Evolutionary conservation across 345 rosid species (phyloP).

Genomic region (Crucihimalaya himalaica): DNA sequence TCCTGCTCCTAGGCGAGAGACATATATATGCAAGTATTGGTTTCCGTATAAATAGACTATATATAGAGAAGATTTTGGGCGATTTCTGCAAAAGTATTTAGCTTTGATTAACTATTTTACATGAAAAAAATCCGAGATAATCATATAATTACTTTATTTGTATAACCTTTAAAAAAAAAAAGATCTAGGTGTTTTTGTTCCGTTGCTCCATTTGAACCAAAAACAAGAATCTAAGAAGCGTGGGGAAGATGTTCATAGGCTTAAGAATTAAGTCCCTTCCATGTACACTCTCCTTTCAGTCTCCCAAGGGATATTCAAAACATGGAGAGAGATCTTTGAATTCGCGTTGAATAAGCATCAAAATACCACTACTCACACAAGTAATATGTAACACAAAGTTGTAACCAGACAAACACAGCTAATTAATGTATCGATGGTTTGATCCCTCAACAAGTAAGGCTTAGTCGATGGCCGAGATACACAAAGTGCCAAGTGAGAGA

Average conservation of each 20-base stretch:
- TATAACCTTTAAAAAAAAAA: too few relatives aligned
- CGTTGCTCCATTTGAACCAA: neutral
- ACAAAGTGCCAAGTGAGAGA: conserved; percentile 70
- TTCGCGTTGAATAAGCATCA: neutral
- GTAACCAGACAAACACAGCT: neutral
- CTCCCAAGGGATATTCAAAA: neutral
- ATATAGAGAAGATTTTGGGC: too few relatives aligned
- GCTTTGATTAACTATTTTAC: too few relatives aligned
- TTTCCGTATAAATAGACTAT: too few relatives aligned
- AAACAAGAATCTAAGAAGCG: neutral
- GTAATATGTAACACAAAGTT: neutral
- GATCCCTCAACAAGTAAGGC: conserved; percentile 33
- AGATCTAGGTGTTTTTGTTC: too few relatives aligned
- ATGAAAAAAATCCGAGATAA: too few relatives aligned
- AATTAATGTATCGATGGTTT: neutral
- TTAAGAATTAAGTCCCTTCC: neutral
- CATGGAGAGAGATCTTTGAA: neutral
- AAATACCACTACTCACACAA: neutral
- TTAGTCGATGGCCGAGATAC: conserved; percentile 53
- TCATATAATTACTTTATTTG: too few relatives aligned
- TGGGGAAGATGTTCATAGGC: neutral
- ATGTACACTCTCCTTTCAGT: neutral
- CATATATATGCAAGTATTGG: too few relatives aligned
- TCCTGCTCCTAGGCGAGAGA: too few relatives aligned
- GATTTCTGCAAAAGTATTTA: too few relatives aligned